A percentile compares a stretch with the other conserved stretches of the same genome.
Conservation (phyloP, 495 filamentous ascomycete species). For the Wilcoxina mikolae region DNA sequence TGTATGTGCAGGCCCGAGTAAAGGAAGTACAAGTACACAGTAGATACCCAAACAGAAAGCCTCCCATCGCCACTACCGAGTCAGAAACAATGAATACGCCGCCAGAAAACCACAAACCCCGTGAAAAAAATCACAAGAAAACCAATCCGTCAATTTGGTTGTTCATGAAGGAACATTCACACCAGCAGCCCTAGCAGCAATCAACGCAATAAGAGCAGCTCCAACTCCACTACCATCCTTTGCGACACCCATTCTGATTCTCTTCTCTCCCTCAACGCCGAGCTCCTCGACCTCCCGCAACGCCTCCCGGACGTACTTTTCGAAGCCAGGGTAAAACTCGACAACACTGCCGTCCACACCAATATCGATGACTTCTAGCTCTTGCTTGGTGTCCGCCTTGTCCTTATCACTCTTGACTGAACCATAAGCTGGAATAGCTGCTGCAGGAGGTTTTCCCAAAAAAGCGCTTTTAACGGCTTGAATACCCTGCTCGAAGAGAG, state of each 20-base stretch:
- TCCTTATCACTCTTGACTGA: conserved; percentile 20
- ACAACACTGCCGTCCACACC: conserved; percentile 84
- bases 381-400: conserved; percentile 19
- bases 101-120: neutral
- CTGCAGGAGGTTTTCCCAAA: conserved; percentile 10
- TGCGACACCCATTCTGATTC: conserved; percentile 77
- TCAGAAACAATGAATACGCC: neutral
- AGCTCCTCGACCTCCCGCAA: conserved; percentile 55
- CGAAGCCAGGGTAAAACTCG: conserved; percentile 82
- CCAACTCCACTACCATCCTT: conserved; percentile 90
- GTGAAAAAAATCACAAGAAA: neutral
- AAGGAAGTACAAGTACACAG: too few species aligned
- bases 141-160: neutral
- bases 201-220: conserved; percentile 72
- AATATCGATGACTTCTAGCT: conserved; percentile 59
- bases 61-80: neutral
- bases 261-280: conserved; percentile 56
- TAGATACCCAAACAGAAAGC: neutral
- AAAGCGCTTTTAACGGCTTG: conserved; percentile 14
- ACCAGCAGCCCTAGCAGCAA: conserved; percentile 9
- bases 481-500: conserved; percentile 22
- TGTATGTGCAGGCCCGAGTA: too few species aligned
- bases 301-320: conserved; percentile 61
- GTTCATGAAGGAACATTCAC: neutral
- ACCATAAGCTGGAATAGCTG: conserved; percentile 23